Percentiles rank a stretch among this genome's conserved stretches.
Evolutionary conservation across 352 stramenopile species (phyloP).

Genomic region (Globisporangium cystogenes): DNA sequence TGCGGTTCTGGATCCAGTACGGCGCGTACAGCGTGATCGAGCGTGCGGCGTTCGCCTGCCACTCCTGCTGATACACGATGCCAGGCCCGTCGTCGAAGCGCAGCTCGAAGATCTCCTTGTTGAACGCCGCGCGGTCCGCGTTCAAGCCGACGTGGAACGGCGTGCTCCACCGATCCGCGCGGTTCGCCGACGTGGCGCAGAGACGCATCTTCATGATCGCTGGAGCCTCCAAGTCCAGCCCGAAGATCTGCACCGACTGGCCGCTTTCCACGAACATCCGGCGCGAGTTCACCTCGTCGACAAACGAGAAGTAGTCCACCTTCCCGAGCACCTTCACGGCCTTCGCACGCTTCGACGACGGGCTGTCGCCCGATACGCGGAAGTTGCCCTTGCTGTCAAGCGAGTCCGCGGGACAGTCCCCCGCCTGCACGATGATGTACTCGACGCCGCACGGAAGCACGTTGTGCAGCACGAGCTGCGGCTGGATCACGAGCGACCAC

Average conservation of each 20-base stretch:
- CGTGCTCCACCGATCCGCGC: conserved; percentile 45
- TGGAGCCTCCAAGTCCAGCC: conserved; percentile 53
- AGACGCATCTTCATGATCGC: conserved; percentile 78
- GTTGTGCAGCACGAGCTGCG: conserved; percentile 78
- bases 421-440: conserved; percentile 75
- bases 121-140: conserved; percentile 37
- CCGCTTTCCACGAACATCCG: conserved; percentile 74
- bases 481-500: conserved; percentile 79
- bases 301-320: conserved; percentile 64
- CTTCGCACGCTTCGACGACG: conserved; percentile 39
- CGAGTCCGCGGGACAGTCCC: conserved; percentile 58
- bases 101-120: conserved; percentile 51
- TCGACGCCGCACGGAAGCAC: conserved; percentile 78
- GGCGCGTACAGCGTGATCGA: conserved; percentile 63
- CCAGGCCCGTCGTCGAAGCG: conserved; percentile 55
- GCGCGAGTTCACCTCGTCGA: conserved; percentile 76
- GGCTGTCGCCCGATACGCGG: conserved; percentile 21
- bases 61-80: conserved; percentile 66
- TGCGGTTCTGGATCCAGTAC: conserved; percentile 86
- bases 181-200: conserved; percentile 47
- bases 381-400: conserved; percentile 61
- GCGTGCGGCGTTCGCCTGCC: conserved; percentile 47
- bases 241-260: conserved; percentile 77
- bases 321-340: conserved; percentile 40
- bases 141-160: conserved; percentile 61